These are phyloP conservation scores for Yarrowia galli DNA, from an alignment of 1,139 yeast species.

Conservation along the genomic window DNA sequence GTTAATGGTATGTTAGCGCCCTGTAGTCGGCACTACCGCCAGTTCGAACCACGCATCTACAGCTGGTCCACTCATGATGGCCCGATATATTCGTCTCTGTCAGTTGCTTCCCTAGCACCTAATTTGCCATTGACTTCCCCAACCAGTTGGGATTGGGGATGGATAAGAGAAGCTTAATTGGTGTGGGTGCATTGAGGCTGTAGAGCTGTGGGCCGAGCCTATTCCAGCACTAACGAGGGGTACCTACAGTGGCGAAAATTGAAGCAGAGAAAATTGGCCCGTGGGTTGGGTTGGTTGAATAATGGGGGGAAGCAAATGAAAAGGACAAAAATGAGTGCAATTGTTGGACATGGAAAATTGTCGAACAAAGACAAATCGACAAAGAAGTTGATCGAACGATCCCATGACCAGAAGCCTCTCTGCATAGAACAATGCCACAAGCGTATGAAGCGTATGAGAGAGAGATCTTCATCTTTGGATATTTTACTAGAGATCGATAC, in stretches of 20 bases:
- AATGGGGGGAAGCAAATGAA: too few species aligned
- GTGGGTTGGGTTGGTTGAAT: too few species aligned
- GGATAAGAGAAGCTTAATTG: conserved; percentile 17
- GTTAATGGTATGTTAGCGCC: too few species aligned
- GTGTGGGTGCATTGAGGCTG: background rate
- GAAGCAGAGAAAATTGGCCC: background rate
- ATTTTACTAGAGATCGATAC: background rate
- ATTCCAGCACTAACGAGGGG: background rate
- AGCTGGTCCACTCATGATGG: background rate
- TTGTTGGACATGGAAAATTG: too few species aligned
- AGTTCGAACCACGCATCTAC: background rate
- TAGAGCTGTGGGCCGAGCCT: background rate
- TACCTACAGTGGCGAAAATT: background rate
- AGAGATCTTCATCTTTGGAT: too few species aligned
- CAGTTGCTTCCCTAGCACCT: conserved; percentile 25
- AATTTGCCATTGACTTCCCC: conserved; percentile 23
- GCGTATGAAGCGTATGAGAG: too few species aligned
- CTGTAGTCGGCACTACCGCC: too few species aligned
- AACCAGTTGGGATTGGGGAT: conserved; percentile 36
- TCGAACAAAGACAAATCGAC: too few species aligned
- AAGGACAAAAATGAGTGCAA: too few species aligned
- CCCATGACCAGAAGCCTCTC: too few species aligned
- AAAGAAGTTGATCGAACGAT: background rate
- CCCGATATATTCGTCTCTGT: background rate
- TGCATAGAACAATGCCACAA: too few species aligned